A percentile compares a stretch with the other conserved stretches of the same genome.
phyloP scores from a whole-genome alignment of 352 stramenopile species.

The Aphanomyces astaci region DNA sequence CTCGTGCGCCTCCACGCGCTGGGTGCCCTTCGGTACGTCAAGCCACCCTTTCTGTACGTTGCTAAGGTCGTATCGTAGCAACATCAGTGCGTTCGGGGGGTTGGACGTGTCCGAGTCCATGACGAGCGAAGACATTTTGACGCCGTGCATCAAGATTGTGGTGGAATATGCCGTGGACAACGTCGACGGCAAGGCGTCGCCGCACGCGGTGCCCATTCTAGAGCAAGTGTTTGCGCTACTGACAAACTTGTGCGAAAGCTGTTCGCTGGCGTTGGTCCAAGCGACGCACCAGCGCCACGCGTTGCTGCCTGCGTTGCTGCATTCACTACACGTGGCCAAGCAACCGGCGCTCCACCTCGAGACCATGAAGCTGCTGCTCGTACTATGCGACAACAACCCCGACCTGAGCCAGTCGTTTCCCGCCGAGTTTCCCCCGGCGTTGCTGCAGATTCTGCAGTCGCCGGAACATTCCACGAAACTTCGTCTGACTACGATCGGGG shows the following conservation, averaged over 20 bases:
- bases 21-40: slow-evolving; percentile 47
- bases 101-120: slow-evolving; percentile 77
- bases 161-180: slow-evolving; percentile 44
- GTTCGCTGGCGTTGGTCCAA: slow-evolving; percentile 68
- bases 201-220: slow-evolving; percentile 57
- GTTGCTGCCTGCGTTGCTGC: slow-evolving; percentile 66
- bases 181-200: slow-evolving; percentile 29
- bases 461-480: slow-evolving; percentile 6
- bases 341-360: slow-evolving; percentile 60
- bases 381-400: slow-evolving; percentile 77
- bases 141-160: slow-evolving; percentile 67
- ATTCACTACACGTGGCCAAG: slow-evolving; percentile 42
- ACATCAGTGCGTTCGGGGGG: slow-evolving; percentile 81
- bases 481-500: slow-evolving; percentile 36
- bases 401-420: slow-evolving; percentile 56
- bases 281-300: slow-evolving; percentile 57
- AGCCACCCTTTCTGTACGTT: not conserved
- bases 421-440: slow-evolving; percentile 52
- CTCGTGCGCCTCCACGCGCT: slow-evolving; percentile 80
- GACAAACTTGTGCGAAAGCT: slow-evolving; percentile 77
- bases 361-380: slow-evolving; percentile 70
- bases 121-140: slow-evolving; percentile 65
- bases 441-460: slow-evolving; percentile 53
- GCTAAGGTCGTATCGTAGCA: slow-evolving; percentile 30
- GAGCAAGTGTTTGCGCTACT: slow-evolving; percentile 76